Conservation (phyloP, 495 filamentous ascomycete species). For the Lasiosphaeris hirsuta region DNA sequence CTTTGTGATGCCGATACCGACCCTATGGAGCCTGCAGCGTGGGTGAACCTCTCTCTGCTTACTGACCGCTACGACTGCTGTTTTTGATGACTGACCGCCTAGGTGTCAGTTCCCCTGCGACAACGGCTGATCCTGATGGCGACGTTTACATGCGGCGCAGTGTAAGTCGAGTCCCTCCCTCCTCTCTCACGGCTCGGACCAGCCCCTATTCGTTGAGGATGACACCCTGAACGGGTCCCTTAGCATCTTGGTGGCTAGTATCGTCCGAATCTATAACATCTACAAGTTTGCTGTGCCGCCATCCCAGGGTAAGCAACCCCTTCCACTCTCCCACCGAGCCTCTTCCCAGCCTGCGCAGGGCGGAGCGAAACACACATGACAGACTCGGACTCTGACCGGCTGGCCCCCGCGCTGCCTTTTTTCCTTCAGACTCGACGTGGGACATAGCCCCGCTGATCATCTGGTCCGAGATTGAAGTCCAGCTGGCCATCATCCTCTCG, state of each 20-base stretch:
- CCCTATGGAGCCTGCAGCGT: conserved; percentile 18
- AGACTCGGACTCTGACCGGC: too few relatives aligned
- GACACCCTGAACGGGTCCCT: conserved; percentile 3
- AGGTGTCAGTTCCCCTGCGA: conserved; percentile 5
- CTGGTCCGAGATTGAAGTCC: conserved; percentile 9
- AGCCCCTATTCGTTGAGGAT: not conserved
- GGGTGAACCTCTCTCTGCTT: not conserved
- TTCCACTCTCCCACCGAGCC: not conserved
- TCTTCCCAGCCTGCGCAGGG: too few relatives aligned
- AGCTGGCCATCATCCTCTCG: conserved; percentile 10
- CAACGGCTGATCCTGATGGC: conserved; percentile 13
- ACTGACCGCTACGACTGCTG: not conserved
- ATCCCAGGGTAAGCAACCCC: conserved; percentile 3
- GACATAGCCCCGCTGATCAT: conserved; percentile 2
- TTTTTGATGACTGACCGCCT: not conserved
- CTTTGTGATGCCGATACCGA: conserved; percentile 18
- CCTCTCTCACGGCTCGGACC: too few relatives aligned
- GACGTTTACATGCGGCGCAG: conserved; percentile 20
- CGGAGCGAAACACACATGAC: not conserved
- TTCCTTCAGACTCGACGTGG: conserved; percentile 2
- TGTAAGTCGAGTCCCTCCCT: conserved; percentile 13
- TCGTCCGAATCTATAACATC: not conserved
- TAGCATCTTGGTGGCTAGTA: conserved; percentile 15
- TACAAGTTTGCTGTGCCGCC: conserved; percentile 2
- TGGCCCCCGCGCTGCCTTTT: too few relatives aligned